Evolutionary conservation across 2,329 filamentous ascomycete species (phyloP).

Genomic region (Fusarium musae): DNA sequence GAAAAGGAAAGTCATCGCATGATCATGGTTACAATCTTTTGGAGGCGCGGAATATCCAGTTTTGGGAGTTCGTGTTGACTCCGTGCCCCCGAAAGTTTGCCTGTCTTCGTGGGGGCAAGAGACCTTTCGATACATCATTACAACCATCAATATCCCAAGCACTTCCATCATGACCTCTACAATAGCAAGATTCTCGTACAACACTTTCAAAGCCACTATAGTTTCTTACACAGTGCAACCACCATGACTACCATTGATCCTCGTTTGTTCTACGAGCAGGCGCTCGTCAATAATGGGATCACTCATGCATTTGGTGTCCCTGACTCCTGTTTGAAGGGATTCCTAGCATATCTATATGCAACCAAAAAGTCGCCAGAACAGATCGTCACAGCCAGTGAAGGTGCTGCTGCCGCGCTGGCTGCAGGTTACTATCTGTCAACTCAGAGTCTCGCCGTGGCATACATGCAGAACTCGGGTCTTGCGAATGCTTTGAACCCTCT

Average conservation of each 20-base stretch:
- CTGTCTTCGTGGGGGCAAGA: neutral
- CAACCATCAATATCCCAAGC: neutral
- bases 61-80: neutral
- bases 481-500: conserved; percentile 10
- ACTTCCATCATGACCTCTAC: neutral
- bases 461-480: neutral
- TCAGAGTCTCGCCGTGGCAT: neutral
- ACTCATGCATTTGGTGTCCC: neutral
- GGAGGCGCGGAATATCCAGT: neutral
- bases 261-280: conserved; percentile 2
- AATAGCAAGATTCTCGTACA: neutral
- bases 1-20: neutral
- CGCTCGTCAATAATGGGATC: neutral
- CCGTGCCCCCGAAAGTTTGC: neutral
- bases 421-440: neutral
- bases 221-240: neutral
- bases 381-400: neutral
- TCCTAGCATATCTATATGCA: neutral
- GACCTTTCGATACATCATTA: neutral
- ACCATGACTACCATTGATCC: neutral
- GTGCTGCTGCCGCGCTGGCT: neutral
- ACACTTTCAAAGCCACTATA: neutral
- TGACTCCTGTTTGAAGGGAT: neutral
- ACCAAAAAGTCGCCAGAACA: neutral
- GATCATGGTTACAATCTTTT: neutral